Base-by-base conservation (phyloP, 1,284 basidiomycete genomes). In the Cystobasidiaceae sp. region DNA sequence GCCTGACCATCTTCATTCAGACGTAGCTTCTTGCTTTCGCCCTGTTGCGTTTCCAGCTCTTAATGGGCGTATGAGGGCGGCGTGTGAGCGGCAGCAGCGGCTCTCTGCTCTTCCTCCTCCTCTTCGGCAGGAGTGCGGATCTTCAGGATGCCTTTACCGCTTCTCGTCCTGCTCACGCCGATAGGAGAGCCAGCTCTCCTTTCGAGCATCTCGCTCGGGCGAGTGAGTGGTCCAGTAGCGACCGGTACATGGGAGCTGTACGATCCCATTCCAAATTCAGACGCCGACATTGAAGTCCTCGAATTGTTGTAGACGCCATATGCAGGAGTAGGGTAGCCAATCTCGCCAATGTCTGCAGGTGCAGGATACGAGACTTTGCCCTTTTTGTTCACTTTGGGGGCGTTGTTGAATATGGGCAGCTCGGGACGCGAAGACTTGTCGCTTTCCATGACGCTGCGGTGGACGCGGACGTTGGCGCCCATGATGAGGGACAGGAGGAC, bases 401-500 rank as follows among this genome's bases (percentile, higher is more conserved):
- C 46, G 21, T 27, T 37, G 21, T 28, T n/a, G 28, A 21, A 15
- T 8, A 45, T 55, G 2, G 61, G 61, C 23, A 64, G 27, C 23
- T 54, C 41, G 27, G 46, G 41, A 25, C 61, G 61, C 15, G 30
- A 56, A 17, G 46, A 54, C 43, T 56, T 55, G 51, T 64, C 61
- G 28, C 41, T 54, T 11, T 45, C 43, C 11, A 64, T 45, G 25
- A 64, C 21, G 7, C 33, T 28, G 15, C 61, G 61, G 25, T 54
- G 30, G 25, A 34, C 44, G 13, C 61, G 61, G 9, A 55, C 43
- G 34, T 37, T 33, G 44, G 51, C 23, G 25, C 61, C 61, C 43
- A 55, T 46, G 30, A 64, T 56, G 21, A 64, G 46, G 30, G 49
- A 90, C 50, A 86, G 80, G 66, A 91, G 76, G 68, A 90, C 85